Base-by-base conservation (phyloP, 768 basidiomycete genomes). In the Termitomyces sp. region DNA sequence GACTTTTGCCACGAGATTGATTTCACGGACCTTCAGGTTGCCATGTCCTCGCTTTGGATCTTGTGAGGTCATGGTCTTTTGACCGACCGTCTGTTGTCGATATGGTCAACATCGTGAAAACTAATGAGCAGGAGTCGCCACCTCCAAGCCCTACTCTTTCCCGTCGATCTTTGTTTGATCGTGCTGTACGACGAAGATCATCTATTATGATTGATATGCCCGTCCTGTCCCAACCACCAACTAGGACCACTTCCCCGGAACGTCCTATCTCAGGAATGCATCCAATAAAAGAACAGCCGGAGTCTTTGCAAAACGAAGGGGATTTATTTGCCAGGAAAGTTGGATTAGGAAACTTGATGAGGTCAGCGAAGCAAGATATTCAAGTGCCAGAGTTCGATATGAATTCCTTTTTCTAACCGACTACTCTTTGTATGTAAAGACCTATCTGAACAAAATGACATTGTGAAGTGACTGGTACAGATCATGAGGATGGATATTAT, bases 191-290 rank as follows among this genome's bases (percentile, higher is more conserved):
- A 47, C 83, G 87, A 41, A 76, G 81, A 50, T 82, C 89, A 4
- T 89, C 89, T 6, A 91, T 96, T 63, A 67, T 93, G 65, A 95
- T 96, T 64, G 94, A 97, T 72, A 94, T 97, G 83, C 91, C 93
- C 60, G 78, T 93, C 22, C 73, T 79, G 16, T 81, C 87, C 5
- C 70, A 79, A 7, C 82, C 87, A 22, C 77, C 85, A 1, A 86
- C 85, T 4, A 79, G 83, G 50, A 70, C 73, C 24, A 74, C 76
- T 18, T 86, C 87, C 3, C 85, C 84, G 11, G 74, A 70, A 56
- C 69, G 60, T 33, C 68, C 66, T 45, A 46, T 53, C 24, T 57
- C 64, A 16, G 62, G 57, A 34, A 66, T 67, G 6, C 55, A 63
- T 51, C 58, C 55, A 44, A 48, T 64, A 41, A 67, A 75, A 67